phyloP scores from a whole-genome alignment of 1,139 yeast species.

The Casaregolazyma lundiana region DNA sequence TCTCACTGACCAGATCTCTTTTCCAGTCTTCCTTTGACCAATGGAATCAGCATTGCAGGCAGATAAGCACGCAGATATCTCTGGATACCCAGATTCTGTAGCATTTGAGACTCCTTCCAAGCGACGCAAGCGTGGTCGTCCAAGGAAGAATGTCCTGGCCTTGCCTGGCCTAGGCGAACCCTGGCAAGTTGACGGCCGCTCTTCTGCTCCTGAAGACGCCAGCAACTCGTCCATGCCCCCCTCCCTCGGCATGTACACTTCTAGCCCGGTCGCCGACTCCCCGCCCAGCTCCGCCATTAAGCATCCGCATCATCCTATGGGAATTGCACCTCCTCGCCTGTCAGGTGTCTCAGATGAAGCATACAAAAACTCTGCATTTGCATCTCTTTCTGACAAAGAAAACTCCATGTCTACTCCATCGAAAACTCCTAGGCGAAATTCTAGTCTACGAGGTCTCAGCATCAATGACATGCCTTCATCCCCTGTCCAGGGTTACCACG shows the following conservation, averaged over 20 bases:
- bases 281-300: constrained; percentile 14
- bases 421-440: neutral
- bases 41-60: neutral
- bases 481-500: constrained; percentile 10
- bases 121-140: constrained; percentile 9
- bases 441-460: constrained; percentile 9
- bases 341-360: neutral
- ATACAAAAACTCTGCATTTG: neutral
- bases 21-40: neutral
- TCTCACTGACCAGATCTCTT: neutral
- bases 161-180: constrained; percentile 10
- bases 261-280: constrained; percentile 19
- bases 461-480: constrained; percentile 12
- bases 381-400: constrained; percentile 1
- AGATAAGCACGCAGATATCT: neutral
- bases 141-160: constrained; percentile 6
- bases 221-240: constrained; percentile 12
- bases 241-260: constrained; percentile 19
- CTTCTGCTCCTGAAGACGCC: constrained; percentile 5
- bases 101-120: neutral
- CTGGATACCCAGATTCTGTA: neutral
- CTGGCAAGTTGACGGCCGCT: constrained; percentile 5
- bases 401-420: neutral
- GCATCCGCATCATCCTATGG: neutral
- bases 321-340: too few relatives aligned